phyloP scores from a whole-genome alignment of 192 early-diverging fungal genomes.

The Coemansia sp. region DNA sequence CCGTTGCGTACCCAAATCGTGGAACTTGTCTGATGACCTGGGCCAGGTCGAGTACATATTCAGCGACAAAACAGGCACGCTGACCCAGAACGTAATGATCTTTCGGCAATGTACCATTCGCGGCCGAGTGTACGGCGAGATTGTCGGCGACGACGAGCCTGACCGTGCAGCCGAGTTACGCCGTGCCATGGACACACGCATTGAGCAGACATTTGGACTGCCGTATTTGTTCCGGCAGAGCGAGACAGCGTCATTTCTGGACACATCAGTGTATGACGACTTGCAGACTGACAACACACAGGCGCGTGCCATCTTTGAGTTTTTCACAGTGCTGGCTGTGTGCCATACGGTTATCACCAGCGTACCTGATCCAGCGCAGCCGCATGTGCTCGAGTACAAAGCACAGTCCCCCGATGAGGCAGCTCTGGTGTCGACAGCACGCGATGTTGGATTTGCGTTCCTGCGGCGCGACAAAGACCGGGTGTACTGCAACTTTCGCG shows the following conservation, averaged over 20 bases:
- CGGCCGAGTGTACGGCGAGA: constrained; percentile 77
- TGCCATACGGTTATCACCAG: constrained; percentile 88
- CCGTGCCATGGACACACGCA: constrained; percentile 61
- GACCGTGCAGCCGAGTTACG: constrained; percentile 22
- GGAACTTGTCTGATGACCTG: constrained; percentile 90
- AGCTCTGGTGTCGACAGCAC: constrained; percentile 83
- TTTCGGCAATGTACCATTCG: constrained; percentile 89
- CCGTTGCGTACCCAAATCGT: constrained; percentile 81
- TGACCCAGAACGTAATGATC: constrained; percentile 97
- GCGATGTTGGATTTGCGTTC: constrained; percentile 82
- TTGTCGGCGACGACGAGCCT: constrained; percentile 33
- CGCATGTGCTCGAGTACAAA: constrained; percentile 73
- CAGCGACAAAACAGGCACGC: constrained; percentile 95
- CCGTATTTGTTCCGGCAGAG: constrained; percentile 64
- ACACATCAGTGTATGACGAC: constrained; percentile 64
- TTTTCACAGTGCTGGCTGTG: constrained; percentile 81
- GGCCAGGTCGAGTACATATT: constrained; percentile 97
- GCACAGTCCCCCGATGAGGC: constrained; percentile 95
- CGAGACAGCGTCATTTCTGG: constrained; percentile 68
- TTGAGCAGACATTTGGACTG: constrained; percentile 48
- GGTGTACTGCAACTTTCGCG: constrained; percentile 71
- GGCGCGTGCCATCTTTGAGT: constrained; percentile 67
- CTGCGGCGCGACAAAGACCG: constrained; percentile 69
- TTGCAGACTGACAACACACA: constrained; percentile 58
- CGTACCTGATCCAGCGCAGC: constrained; percentile 52